phyloP scores from a whole-genome alignment of 2,329 filamentous ascomycete genomes.

The Calonectria montana region DNA sequence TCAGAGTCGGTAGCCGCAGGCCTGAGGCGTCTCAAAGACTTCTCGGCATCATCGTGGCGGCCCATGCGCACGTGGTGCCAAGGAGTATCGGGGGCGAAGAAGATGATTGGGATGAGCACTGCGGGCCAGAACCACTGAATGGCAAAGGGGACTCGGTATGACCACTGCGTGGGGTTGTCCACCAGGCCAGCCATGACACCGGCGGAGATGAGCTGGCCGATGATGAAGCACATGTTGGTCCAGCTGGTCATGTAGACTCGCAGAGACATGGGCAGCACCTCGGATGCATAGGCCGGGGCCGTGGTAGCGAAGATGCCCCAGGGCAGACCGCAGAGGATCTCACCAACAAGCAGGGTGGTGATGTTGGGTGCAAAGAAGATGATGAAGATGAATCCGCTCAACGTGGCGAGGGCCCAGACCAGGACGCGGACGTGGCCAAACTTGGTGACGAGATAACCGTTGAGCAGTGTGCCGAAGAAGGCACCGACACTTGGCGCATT shows the following conservation, averaged over 20 bases:
- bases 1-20: constrained; percentile 42
- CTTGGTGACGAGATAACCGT: constrained; percentile 58
- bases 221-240: constrained; percentile 60
- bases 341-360: constrained; percentile 52
- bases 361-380: constrained; percentile 57
- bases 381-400: constrained; percentile 58
- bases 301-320: constrained; percentile 59
- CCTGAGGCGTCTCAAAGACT: constrained; percentile 47
- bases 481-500: constrained; percentile 58
- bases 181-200: constrained; percentile 42
- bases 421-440: constrained; percentile 58
- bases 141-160: constrained; percentile 60
- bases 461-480: constrained; percentile 60
- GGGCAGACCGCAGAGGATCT: constrained; percentile 59
- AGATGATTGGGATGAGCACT: constrained; percentile 51
- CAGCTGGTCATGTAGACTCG: constrained; percentile 58
- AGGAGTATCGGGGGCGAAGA: constrained; percentile 60
- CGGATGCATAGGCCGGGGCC: constrained; percentile 59
- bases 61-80: constrained; percentile 55
- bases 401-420: constrained; percentile 51
- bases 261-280: constrained; percentile 52
- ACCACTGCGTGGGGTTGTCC: constrained; percentile 52
- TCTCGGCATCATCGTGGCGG: constrained; percentile 47
- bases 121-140: constrained; percentile 62
- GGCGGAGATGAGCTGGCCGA: constrained; percentile 58